Conservation (phyloP, 352 stramenopile genomes). For the Aphanomyces euteiches region DNA sequence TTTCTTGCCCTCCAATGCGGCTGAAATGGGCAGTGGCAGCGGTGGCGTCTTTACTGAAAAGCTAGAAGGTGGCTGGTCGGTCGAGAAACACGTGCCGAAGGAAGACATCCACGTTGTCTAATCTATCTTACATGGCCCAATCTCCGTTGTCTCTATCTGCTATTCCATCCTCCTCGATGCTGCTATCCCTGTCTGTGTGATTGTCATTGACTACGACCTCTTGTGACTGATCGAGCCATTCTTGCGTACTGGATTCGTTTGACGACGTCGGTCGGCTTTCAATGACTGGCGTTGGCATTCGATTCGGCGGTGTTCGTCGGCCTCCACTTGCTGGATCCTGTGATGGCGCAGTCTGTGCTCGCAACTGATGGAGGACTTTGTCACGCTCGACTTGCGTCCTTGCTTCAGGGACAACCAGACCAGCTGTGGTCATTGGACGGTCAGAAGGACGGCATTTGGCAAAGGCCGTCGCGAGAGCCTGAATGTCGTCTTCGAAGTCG, state of each 20-base stretch:
- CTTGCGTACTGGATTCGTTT: not conserved
- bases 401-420: conserved; percentile 17
- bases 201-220: not conserved
- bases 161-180: too few relatives aligned
- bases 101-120: conserved; percentile 32
- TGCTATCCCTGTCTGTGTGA: not conserved
- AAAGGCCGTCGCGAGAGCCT: conserved; percentile 10
- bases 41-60: conserved; percentile 47
- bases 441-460: not conserved
- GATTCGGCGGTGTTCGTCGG: not conserved
- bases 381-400: conserved; percentile 17
- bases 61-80: conserved; percentile 76
- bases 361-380: not conserved
- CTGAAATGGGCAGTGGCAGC: conserved; percentile 33
- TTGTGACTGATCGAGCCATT: not conserved
- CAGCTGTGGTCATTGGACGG: conserved; percentile 24
- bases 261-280: not conserved
- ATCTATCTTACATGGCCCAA: not conserved
- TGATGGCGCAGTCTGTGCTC: conserved; percentile 21
- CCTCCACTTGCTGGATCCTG: too few relatives aligned
- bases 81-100: conserved; percentile 72
- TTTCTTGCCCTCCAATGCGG: conserved; percentile 47
- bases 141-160: too few relatives aligned
- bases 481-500: conserved; percentile 22
- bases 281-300: not conserved